Base-by-base conservation (phyloP, 306 rosid genomes). In the Rosa rugosa region DNA sequence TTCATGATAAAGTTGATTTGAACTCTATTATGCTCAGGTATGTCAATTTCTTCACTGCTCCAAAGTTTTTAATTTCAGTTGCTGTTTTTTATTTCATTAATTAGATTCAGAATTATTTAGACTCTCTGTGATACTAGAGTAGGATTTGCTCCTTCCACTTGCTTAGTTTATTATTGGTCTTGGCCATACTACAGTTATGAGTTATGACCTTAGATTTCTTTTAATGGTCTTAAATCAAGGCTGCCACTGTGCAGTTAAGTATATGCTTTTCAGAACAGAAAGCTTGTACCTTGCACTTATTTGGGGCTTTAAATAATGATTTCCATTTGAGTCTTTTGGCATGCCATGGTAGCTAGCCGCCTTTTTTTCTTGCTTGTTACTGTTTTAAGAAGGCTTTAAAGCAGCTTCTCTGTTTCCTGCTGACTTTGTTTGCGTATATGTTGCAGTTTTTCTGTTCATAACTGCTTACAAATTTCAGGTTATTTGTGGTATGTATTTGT, bases 401-500 rank as follows among this genome's bases (percentile, higher is more conserved):
- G 36, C 36, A 31, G 36, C 36, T 31, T 31, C 36, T 31, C 36
- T 31, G 36, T 31, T 31, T 31, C 2, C 36, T 31, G 36, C 36
- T 2, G 36, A 2, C 36, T 31, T 31, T 31, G 36, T 31, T 31
- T 31, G 36, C 36, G 0, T 31, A 31, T 31, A 2, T 31, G 36
- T 1, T 31, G 36, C 36, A 31, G 36, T 31, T 31, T 27, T 31
- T 31, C 36, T 31, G 36, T 31, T 31, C 3, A 31, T 31, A 31
- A 2, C 2, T 31, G 36, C 36, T 31, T 31, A 31, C 36, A 31
- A 31, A 2, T 31, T 31, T 1, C 31, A 27, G 31, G 31, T 81
- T 11, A 54, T 72, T 75, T 60, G 47, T 45, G 0, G 64, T 75
- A 73, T 81, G 85, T 75, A 80, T 72, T 77, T 81, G 59, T 89